A percentile compares a stretch with the other conserved stretches of the same genome.
Conservation (phyloP, 164 flowering plant species). For the Malania oleifera region DNA sequence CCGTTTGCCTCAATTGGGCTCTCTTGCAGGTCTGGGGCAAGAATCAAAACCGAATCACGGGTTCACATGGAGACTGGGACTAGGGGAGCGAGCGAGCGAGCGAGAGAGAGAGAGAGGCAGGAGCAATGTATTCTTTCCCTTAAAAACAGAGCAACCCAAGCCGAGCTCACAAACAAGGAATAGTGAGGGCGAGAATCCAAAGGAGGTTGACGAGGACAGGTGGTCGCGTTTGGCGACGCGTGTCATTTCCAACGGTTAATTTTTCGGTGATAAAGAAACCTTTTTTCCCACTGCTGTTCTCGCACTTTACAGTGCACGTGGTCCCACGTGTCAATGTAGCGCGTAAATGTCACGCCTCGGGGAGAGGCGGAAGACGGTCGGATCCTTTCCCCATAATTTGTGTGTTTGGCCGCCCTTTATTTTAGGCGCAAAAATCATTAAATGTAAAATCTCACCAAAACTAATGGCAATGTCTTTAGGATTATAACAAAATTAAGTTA, state of each 20-base stretch:
- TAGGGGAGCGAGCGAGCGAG: not conserved
- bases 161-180: conserved; percentile 9
- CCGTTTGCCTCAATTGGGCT: not conserved
- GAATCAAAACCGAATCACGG: not conserved
- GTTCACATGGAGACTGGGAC: not conserved
- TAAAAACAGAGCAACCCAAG: conserved; percentile 1
- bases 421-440: no score
- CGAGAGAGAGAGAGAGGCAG: conserved; percentile 18
- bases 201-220: conserved; percentile 32
- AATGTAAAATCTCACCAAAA: no score
- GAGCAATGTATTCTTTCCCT: conserved; percentile 13
- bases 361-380: no score
- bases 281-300: not conserved
- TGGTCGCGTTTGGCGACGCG: conserved; percentile 31
- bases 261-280: conserved; percentile 7
- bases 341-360: not conserved
- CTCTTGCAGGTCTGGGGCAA: not conserved
- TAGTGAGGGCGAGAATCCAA: conserved; percentile 27
- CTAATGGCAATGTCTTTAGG: no score
- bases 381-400: no score
- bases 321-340: not conserved
- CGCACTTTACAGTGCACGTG: not conserved
- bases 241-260: conserved; percentile 30
- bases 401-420: no score
- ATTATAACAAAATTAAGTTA: no score